Conservation (phyloP, 495 filamentous ascomycete species). For the Trichodelitschia bisporula region DNA sequence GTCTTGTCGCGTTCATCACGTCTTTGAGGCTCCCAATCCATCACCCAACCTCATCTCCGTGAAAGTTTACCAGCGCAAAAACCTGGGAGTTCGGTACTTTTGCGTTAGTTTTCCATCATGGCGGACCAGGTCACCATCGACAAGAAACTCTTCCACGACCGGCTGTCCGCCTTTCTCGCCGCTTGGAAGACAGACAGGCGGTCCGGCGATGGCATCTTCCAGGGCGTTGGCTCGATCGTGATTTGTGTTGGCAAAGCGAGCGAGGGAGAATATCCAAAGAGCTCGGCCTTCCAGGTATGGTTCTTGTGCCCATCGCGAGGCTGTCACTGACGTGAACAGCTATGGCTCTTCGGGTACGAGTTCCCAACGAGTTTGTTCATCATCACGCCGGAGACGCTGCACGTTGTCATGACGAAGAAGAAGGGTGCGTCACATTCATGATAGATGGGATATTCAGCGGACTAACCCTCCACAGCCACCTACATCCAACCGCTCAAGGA, state of each 20-base stretch:
- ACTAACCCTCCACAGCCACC: conserved; percentile 37
- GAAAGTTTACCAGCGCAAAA: too few species aligned
- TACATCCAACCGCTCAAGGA: conserved; percentile 67
- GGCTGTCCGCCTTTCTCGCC: conserved; percentile 57
- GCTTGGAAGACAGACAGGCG: conserved; percentile 95
- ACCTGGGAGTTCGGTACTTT: too few species aligned
- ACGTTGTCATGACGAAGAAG: conserved; percentile 85
- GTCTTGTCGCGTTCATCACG: too few species aligned
- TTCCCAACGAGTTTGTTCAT: conserved; percentile 90
- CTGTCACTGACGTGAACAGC: conserved; percentile 29
- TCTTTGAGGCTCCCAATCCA: too few species aligned
- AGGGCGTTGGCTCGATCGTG: conserved; percentile 61
- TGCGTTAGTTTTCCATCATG: too few species aligned
- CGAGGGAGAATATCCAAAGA: conserved; percentile 72
- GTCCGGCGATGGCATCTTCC: conserved; percentile 53
- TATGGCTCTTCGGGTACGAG: conserved; percentile 96
- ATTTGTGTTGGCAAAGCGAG: conserved; percentile 87
- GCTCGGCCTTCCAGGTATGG: conserved; percentile 82
- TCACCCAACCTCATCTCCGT: conserved; percentile 3
- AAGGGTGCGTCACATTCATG: conserved; percentile 37
- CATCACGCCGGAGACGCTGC: conserved; percentile 64
- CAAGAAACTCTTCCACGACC: conserved; percentile 73
- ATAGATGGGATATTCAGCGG: not conserved
- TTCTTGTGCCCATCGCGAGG: too few species aligned
- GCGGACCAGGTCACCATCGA: conserved; percentile 65